Evolutionary conservation across 768 basidiomycete genomes (phyloP), one percentile per base, ranked within the genome.

Genomic region (Trametes elegans): DNA sequence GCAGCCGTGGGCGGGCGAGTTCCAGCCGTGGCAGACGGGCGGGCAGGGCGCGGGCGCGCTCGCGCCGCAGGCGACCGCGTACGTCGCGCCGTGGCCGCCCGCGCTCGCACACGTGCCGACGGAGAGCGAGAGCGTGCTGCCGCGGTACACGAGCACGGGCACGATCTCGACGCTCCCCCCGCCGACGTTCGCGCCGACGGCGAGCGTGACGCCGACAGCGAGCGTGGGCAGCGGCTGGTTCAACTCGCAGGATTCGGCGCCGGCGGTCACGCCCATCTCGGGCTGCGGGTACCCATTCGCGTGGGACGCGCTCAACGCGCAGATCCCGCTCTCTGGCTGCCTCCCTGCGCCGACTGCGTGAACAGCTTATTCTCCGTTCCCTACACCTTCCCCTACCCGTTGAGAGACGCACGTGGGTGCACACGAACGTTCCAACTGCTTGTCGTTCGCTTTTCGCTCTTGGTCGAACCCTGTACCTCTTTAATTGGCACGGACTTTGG

Each of bases 11-110:
- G 65, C 77, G 63, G 82, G 83, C 28, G 74, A 68, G 35, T 81
- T 81, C 63, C 72, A 75, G 23, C 65, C 81, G 6, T 84, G 83
- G 68, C 83, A 85, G 62, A 89, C 87, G 8, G 88, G 88, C 64
- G 82, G 70, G 64, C 74, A 64, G 67, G 83, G 72, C 64, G 84
- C 68, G 57, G 75, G 70, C 55, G 79, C 70, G 46, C 77, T 76
- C 62, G 74, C 64, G 36, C 73, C 72, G 54, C 70, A 66, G 60
- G 76, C 61, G 59, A 69, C 71, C 11, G 60, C 72, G 7, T 64
- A 26, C 59, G 81, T 80, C 63, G 57, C 62, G 19, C 80, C 80
- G 62, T 62, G 66, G 57, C 73, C 73, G 0, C 86, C 81, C 73
- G 81, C 83, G 2, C 68, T 87, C 57, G 71, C 64, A 13, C 79